Base-by-base conservation (phyloP, 148 eudicot genomes). In the Fallopia convolvulus region DNA sequence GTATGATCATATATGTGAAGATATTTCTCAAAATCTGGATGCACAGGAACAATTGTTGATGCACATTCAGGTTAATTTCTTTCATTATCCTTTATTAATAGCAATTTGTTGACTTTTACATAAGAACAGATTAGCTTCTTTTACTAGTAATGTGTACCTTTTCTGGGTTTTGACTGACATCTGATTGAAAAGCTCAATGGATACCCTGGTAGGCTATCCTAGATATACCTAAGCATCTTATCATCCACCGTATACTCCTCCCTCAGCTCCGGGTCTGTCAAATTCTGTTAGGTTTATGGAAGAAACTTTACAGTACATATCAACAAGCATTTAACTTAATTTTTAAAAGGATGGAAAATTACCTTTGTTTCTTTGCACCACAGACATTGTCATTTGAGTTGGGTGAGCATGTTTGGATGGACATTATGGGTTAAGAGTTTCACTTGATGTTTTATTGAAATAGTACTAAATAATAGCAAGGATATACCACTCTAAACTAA, bases 1-100 rank as follows among this genome's bases (percentile, higher is more conserved):
- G 78, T 95, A 91, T 82, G 93, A 91, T 79, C 85, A 80, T 79
- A 89, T 95, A 65, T 95, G 94, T 72, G 83, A 83, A 66, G 99
- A 95, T 72, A 93, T 95, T 81, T 80, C 87, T 44, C 89, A 88
- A 75, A 95, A 93, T 83, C 80, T 95, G 74, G 92, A 87, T 75
- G 93, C 97, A 23, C 99, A 95, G 74, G 97, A 89, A 77, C 91
- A 90, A 74, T 78, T 95, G 65, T 79, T 95, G 83, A 81, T 84
- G 78, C 97, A 93, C 56, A 91, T 95, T 79, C 97, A 93, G 97
- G 99, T 95, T 20, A 44, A 5, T 74, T 20, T 80, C 78, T 82
- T 39, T 46, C 70, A n/a, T 75, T 74, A 23, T 9, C 6, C 20
- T 74, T 21, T 74, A 47, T 17, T 58, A 13, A 32, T 65, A 65